phyloP scores from a whole-genome alignment of 2,329 filamentous ascomycete species.

The Pezicula radicicola region DNA sequence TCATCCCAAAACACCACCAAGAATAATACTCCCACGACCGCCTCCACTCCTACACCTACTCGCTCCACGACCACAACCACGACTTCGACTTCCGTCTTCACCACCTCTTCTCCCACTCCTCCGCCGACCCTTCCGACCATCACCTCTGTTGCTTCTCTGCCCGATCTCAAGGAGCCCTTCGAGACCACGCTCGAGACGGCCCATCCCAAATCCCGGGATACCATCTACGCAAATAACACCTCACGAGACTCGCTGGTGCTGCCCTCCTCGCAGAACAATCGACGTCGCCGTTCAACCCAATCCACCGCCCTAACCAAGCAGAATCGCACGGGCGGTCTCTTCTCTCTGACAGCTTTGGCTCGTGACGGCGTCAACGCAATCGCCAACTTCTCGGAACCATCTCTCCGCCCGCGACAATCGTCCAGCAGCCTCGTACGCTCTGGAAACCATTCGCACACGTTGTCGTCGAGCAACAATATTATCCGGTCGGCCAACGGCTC shows the following conservation, averaged over 20 bases:
- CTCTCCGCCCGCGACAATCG: conserved; percentile 18
- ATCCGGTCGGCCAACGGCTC: neutral
- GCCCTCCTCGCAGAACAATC: neutral
- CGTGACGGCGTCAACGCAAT: conserved; percentile 28
- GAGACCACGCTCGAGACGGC: neutral
- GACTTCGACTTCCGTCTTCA: neutral
- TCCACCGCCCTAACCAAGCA: conserved; percentile 6
- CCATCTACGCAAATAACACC: neutral
- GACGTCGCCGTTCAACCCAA: conserved; percentile 23
- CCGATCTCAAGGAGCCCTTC: neutral
- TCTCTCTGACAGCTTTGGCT: conserved; percentile 26
- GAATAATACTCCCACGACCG: neutral
- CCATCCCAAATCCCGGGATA: neutral
- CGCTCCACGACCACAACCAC: neutral
- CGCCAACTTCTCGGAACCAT: conserved; percentile 24
- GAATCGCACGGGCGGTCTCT: conserved; percentile 19
- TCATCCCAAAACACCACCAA: neutral
- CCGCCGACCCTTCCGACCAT: neutral
- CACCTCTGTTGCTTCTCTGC: neutral
- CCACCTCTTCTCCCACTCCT: neutral
- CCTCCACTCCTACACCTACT: neutral
- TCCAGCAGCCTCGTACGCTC: conserved; percentile 20
- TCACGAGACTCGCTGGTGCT: neutral
- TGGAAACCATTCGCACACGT: conserved; percentile 13
- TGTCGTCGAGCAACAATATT: neutral